Evolutionary conservation across 805 yeast species (phyloP), one percentile per base, ranked within the genome.

Genomic region (Yarrowia sp.): DNA sequence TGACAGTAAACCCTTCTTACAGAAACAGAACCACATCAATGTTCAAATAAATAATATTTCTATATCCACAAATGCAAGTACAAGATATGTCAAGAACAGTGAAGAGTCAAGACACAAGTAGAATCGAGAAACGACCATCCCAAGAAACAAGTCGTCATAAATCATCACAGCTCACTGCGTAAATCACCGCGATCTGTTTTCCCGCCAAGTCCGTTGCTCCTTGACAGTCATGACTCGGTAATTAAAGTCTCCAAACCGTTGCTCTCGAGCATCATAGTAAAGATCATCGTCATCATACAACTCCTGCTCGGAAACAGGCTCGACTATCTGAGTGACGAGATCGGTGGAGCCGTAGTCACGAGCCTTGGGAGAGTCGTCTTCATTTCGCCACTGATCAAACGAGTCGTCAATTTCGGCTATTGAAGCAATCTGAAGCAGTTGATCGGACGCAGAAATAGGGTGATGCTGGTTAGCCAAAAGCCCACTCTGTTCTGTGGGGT

Each of bases 221-320:
- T 75, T 67, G 32, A 74, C 79, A 0, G 78, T 75, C 28, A 76
- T 71, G 3, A 77, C 81, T 0, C 81, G 80, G 65, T 75, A 78
- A 65, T 79, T 77, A 67, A 76, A 78, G 63, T 79, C 82, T 3
- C 82, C 82, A 59, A 70, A 79, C 43, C 65, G 66, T 33, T 73
- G 67, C 5, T 67, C 64, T 22, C 73, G 61, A 6, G 81, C 81
- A 46, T 68, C 68, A 9, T 28, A 64, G 62, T 74, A 79, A 35
- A 78, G 35, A 8, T 48, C 66, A 38, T 78, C 80, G 24, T 75
- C 78, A 0, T 62, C 67, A 40, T 72, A 75, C 19, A 71, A 33
- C n/a, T 69, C 71, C 41, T 58, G 61, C 21, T 70, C 69, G 17
- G 49, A 11, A 64, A 41, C 30, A 44, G 66, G 40, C 51, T 58